Evolutionary conservation across 768 basidiomycete genomes (phyloP).

Genomic region (Chalciporus sphaerocephalus): DNA sequence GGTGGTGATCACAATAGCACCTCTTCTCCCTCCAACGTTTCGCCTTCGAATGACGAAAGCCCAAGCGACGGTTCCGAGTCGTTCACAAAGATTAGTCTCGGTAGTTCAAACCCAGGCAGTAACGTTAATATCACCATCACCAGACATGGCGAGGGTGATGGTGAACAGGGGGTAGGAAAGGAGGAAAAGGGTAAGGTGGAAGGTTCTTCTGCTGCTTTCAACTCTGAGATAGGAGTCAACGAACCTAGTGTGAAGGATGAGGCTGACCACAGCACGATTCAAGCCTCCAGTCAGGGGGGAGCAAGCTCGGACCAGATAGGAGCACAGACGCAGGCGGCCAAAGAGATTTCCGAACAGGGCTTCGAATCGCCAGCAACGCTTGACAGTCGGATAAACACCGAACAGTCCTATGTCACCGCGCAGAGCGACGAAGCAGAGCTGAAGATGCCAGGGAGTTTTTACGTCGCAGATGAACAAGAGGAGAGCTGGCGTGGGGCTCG

Average conservation of each 20-base stretch:
- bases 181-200: constrained; percentile 23
- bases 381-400: constrained; percentile 3
- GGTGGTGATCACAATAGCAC: constrained; percentile 32
- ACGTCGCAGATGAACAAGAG: constrained; percentile 18
- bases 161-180: no score
- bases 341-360: not conserved
- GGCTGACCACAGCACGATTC: not conserved
- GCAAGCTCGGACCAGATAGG: not conserved
- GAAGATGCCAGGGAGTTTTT: constrained; percentile 53
- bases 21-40: constrained; percentile 31
- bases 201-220: constrained; percentile 14
- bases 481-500: not conserved
- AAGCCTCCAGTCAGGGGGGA: not conserved
- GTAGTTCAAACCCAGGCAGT: constrained; percentile 33
- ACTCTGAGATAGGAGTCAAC: constrained; percentile 20
- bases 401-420: constrained; percentile 5
- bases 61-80: constrained; percentile 19
- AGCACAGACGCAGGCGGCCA: not conserved
- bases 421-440: constrained; percentile 32
- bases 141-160: constrained; percentile 25
- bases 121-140: constrained; percentile 42
- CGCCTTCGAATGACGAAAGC: constrained; percentile 32
- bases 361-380: not conserved
- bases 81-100: constrained; percentile 28
- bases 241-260: constrained; percentile 13